Evolutionary conservation across 1,284 basidiomycete species (phyloP), one percentile per base, ranked within the genome.

Genomic region (Golubevia sp.): DNA sequence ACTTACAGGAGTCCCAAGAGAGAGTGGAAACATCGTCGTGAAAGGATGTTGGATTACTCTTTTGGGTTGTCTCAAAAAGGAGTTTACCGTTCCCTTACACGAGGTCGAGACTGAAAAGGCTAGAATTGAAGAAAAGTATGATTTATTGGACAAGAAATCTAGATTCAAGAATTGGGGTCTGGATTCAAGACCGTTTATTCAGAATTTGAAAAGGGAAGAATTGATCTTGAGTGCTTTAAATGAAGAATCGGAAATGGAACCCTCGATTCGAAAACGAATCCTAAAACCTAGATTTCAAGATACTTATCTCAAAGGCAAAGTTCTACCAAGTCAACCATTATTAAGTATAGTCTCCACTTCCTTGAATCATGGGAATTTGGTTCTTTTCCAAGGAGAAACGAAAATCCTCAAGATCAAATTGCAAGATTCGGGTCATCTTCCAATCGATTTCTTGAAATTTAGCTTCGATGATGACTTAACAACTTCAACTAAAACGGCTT

Each of bases 371-470:
- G 65, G 69, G 8, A 63, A 58, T 2, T 49, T 76, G 1, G 55
- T 67, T 8, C 49, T 81, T 26, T 63, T 57, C 20, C 72, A 82
- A 34, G 78, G 78, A 57, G 75, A 82, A 56, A 27, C 21, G 8
- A 56, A 58, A 7, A 55, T 23, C 6, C 54, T 82, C 20, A 55
- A 59, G 6, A 56, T 82, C 26, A 65, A 64, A 21, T 63, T 82
- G 11, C n/a, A 57, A 21, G 80, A 82, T 57, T 68, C 65, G 0
- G 18, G 49, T 2, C 15, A 49, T 13, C 54, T 76, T 4, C 65
- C 70, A 0, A 67, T 81, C 30, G 67, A 78, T 61, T 71, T 57
- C 21, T 60, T 76, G 30, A 56, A 59, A 7, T 49, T 82, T 18
- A 13, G 58, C 2, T 73, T 78, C 50, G 58, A 24, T 24, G 79